A percentile compares a stretch with the other conserved stretches of the same genome.
Conservation (phyloP, 1,284 basidiomycete species). For the Paramarasmius palmivorus region DNA sequence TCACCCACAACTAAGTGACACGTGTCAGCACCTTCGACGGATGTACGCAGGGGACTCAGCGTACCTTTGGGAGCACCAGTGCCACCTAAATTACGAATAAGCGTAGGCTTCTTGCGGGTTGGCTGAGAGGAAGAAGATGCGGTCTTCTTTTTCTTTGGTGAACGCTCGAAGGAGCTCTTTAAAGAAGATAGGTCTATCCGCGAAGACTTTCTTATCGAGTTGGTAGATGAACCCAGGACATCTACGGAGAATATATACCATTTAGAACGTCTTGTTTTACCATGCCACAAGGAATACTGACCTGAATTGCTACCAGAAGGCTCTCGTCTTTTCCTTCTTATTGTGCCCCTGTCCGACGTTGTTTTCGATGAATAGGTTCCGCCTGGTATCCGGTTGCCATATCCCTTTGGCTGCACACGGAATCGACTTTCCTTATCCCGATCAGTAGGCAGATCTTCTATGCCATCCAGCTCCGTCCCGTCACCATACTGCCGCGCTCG, state of each 20-base stretch:
- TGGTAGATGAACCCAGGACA: constrained; percentile 29
- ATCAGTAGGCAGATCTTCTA: constrained; percentile 90
- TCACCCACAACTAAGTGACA: constrained; percentile 75
- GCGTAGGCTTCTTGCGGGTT: constrained; percentile 72
- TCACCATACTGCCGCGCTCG: constrained; percentile 80
- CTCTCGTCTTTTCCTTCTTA: constrained; percentile 51
- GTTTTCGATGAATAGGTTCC: constrained; percentile 46
- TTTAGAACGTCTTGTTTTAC: constrained; percentile 16
- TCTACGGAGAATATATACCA: constrained; percentile 15
- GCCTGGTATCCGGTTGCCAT: constrained; percentile 61
- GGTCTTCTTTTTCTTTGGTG: constrained; percentile 52
- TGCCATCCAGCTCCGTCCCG: constrained; percentile 88
- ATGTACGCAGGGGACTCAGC: constrained; percentile 23
- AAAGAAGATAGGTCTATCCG: constrained; percentile 33
- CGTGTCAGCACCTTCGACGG: neutral
- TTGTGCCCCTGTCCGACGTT: constrained; percentile 48
- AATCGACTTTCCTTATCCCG: constrained; percentile 76
- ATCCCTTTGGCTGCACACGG: constrained; percentile 67
- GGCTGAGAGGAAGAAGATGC: constrained; percentile 38
- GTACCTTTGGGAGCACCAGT: constrained; percentile 74
- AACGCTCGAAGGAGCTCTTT: constrained; percentile 24
- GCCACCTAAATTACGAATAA: constrained; percentile 85
- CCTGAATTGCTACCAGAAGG: constrained; percentile 39
- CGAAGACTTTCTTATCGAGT: constrained; percentile 40
- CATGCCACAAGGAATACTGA: constrained; percentile 26